These are phyloP conservation scores for Erodium chrysanthum DNA, from an alignment of 441 rosid genomes.

Conservation along the genomic window DNA sequence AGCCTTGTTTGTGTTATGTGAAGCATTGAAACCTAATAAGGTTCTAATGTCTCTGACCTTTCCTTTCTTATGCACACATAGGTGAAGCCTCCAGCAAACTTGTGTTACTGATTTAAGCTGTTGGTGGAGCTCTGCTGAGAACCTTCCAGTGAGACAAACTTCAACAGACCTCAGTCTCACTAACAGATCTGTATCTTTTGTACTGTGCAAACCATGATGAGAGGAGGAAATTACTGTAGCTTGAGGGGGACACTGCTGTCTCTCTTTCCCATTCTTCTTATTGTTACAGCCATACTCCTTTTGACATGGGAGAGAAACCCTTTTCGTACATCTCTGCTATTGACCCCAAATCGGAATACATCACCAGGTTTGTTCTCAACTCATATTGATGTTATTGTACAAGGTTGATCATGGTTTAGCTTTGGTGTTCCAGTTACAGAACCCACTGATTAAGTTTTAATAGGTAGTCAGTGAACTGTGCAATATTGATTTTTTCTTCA, in stretches of 20 bases:
- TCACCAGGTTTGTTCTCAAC: conserved; percentile 1
- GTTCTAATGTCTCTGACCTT: not conserved
- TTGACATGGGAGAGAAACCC: not conserved
- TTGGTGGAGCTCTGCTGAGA: not conserved
- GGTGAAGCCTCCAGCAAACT: conserved; percentile 4
- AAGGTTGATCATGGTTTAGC: not conserved
- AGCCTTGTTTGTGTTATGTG: no score
- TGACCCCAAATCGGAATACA: not conserved
- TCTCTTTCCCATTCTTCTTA: not conserved
- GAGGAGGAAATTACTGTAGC: conserved; percentile 1
- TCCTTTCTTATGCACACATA: not conserved
- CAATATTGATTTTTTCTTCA: not conserved
- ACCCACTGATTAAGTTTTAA: not conserved
- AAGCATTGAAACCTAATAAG: no score
- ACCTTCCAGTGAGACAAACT: not conserved
- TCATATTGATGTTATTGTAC: not conserved
- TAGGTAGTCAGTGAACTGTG: not conserved
- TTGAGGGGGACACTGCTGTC: not conserved
- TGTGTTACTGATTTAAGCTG: conserved; percentile 3
- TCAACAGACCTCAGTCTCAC: not conserved
- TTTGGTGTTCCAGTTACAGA: not conserved
- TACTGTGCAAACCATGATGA: not conserved
- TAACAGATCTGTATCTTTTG: not conserved
- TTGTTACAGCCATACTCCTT: not conserved
- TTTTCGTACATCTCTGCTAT: not conserved